Percentiles rank a stretch among this genome's conserved stretches.
Conservation (phyloP, 2,329 filamentous ascomycete species). For the Ascochyta viciae-villosae region DNA sequence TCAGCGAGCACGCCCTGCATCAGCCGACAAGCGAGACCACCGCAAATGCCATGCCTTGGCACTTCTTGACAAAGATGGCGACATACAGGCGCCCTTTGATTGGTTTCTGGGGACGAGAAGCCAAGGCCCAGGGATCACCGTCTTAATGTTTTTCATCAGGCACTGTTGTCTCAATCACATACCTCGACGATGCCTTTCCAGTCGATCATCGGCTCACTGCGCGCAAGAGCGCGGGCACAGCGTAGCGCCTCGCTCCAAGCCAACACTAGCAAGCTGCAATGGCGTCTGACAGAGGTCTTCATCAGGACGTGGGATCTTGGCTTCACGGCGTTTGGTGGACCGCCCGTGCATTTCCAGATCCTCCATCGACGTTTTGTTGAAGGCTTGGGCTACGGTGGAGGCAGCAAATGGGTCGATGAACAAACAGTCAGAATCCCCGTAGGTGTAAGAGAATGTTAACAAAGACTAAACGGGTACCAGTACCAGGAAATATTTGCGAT, state of each 20-base stretch:
- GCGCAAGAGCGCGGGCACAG: slow-evolving; percentile 24
- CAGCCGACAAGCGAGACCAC: slow-evolving; percentile 2
- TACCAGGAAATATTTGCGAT: slow-evolving; percentile 77
- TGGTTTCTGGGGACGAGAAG: slow-evolving; percentile 4
- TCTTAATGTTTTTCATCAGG: not conserved
- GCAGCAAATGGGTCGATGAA: slow-evolving; percentile 71
- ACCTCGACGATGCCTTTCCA: slow-evolving; percentile 23
- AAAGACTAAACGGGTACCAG: slow-evolving; percentile 44
- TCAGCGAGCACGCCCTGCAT: too few species aligned
- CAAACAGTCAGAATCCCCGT: slow-evolving; percentile 60
- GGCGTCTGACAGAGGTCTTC: slow-evolving; percentile 38
- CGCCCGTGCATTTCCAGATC: slow-evolving; percentile 74
- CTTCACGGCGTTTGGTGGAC: slow-evolving; percentile 71
- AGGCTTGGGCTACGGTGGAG: slow-evolving; percentile 54
- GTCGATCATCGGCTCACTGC: slow-evolving; percentile 32
- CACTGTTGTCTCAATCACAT: slow-evolving; percentile 4
- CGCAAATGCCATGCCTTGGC: slow-evolving; percentile 24
- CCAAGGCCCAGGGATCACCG: not conserved
- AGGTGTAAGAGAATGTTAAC: too few species aligned
- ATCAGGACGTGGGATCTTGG: slow-evolving; percentile 64
- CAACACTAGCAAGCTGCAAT: slow-evolving; percentile 30
- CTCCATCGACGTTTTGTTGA: slow-evolving; percentile 68
- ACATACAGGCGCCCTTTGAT: slow-evolving; percentile 20
- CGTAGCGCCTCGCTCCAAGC: slow-evolving; percentile 23
- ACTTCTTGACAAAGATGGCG: slow-evolving; percentile 15